phyloP scores from a whole-genome alignment of 2,329 filamentous ascomycete genomes.

The Clarireedia hainanense region DNA sequence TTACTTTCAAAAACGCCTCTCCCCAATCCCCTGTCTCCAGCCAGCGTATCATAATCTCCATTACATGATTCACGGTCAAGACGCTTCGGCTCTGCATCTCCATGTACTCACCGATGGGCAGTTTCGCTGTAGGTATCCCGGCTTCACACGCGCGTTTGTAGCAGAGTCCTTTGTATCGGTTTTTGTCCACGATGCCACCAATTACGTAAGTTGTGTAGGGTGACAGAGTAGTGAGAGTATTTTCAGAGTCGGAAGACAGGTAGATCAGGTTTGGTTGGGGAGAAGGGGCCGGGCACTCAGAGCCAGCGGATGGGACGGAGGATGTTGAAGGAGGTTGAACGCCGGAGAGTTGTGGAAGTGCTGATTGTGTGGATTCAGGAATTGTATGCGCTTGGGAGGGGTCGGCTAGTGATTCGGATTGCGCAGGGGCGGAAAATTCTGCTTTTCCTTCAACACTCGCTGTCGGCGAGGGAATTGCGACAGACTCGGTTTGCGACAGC shows the following conservation, averaged over 20 bases:
- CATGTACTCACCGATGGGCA: conserved; percentile 94
- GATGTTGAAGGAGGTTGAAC: too few species aligned
- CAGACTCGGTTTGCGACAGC: not conserved
- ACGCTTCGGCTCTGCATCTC: conserved; percentile 82
- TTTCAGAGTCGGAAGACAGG: conserved; percentile 81
- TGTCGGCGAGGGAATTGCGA: not conserved
- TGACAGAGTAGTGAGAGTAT: conserved; percentile 75
- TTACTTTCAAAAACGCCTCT: conserved; percentile 76
- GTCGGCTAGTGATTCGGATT: not conserved
- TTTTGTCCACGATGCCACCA: conserved; percentile 91
- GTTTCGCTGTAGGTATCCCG: conserved; percentile 77
- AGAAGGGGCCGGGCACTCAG: too few species aligned
- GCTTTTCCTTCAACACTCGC: not conserved
- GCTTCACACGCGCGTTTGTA: conserved; percentile 69
- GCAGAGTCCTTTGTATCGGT: conserved; percentile 90
- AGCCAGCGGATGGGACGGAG: too few species aligned
- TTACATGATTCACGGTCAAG: conserved; percentile 88
- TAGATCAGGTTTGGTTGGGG: conserved; percentile 56
- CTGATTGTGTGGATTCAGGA: not conserved
- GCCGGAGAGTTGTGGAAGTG: not conserved
- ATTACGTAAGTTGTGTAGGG: conserved; percentile 89
- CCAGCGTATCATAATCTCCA: conserved; percentile 95
- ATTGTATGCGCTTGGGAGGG: not conserved
- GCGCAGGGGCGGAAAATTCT: not conserved
- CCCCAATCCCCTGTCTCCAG: conserved; percentile 88